Conservation (phyloP, 176 grass and related monocot genomes). For the Saccharum spontaneum region DNA sequence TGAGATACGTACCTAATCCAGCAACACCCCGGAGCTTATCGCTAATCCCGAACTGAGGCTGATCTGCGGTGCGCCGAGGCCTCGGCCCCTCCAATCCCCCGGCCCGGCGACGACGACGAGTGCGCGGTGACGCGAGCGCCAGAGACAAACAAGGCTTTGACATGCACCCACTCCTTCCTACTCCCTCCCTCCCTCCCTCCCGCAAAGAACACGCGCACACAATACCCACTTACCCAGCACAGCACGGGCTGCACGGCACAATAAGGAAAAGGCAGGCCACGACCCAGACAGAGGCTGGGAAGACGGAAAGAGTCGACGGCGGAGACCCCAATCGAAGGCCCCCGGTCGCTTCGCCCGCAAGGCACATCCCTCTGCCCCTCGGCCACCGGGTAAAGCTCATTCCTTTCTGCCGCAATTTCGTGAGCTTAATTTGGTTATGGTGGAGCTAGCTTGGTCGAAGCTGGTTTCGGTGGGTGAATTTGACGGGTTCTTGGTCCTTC, state of each 20-base stretch:
- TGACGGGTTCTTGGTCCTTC: not conserved
- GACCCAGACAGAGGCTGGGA: not conserved
- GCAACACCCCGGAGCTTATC: not conserved
- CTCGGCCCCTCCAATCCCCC: not conserved
- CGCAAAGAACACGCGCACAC: conserved; percentile 31
- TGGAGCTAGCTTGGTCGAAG: not conserved
- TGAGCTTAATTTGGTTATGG: not conserved
- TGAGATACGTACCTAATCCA: not conserved
- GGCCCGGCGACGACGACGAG: not conserved
- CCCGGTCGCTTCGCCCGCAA: conserved; percentile 26
- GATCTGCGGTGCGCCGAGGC: not conserved
- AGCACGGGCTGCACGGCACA: not conserved
- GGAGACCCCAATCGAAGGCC: not conserved
- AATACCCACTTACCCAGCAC: not conserved
- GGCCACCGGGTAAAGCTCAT: conserved; percentile 13
- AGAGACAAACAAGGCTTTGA: not conserved
- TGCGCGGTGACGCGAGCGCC: conserved; percentile 42
- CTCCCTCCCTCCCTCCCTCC: not conserved
- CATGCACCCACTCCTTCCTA: conserved; percentile 20
- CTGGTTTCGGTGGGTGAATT: not conserved
- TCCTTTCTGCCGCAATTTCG: not conserved
- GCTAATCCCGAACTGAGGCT: conserved; percentile 12
- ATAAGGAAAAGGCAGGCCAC: not conserved
- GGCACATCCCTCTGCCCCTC: not conserved
- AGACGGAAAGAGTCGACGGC: conserved; percentile 6